phyloP scores from a whole-genome alignment of 2,329 filamentous ascomycete genomes.

The Aspergillus sergii region DNA sequence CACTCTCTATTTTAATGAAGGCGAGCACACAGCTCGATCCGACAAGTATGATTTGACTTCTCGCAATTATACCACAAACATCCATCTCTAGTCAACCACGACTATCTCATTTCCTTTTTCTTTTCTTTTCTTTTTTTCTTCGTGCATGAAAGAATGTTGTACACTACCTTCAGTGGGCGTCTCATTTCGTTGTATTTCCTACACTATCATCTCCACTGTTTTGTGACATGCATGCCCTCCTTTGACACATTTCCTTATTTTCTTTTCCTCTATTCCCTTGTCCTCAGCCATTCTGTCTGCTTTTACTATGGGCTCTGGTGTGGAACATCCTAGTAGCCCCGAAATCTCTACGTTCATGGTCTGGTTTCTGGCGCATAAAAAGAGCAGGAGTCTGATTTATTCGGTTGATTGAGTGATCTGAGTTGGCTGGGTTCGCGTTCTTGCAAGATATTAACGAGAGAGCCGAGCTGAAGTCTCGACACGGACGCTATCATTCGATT shows the following conservation, averaged over 20 bases:
- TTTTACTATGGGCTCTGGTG: conserved; percentile 15
- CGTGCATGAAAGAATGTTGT: conserved; percentile 39
- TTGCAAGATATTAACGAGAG: conserved; percentile 32
- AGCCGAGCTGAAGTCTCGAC: conserved; percentile 17
- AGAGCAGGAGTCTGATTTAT: conserved; percentile 35
- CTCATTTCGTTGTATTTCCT: conserved; percentile 25
- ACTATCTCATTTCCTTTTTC: conserved; percentile 20
- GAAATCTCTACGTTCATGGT: conserved; percentile 23
- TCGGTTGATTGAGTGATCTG: conserved; percentile 33
- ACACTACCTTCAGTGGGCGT: conserved; percentile 33
- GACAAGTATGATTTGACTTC: conserved; percentile 25
- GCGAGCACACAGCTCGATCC: conserved; percentile 27
- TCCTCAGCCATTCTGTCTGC: conserved; percentile 11
- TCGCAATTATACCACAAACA: conserved; percentile 26
- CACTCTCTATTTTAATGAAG: conserved; percentile 32
- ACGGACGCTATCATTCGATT: conserved; percentile 15
- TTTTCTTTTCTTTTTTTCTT: conserved; percentile 9
- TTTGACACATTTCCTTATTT: conserved; percentile 19
- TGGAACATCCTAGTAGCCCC: conserved; percentile 17
- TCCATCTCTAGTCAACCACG: conserved; percentile 22
- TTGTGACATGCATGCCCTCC: conserved; percentile 26
- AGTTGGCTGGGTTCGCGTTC: conserved; percentile 33
- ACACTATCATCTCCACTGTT: conserved; percentile 23
- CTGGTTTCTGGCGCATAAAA: conserved; percentile 39
- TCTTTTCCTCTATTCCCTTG: conserved; percentile 23